Base-by-base conservation (phyloP, 176 grass and related monocot species). In the Puya raimondii region DNA sequence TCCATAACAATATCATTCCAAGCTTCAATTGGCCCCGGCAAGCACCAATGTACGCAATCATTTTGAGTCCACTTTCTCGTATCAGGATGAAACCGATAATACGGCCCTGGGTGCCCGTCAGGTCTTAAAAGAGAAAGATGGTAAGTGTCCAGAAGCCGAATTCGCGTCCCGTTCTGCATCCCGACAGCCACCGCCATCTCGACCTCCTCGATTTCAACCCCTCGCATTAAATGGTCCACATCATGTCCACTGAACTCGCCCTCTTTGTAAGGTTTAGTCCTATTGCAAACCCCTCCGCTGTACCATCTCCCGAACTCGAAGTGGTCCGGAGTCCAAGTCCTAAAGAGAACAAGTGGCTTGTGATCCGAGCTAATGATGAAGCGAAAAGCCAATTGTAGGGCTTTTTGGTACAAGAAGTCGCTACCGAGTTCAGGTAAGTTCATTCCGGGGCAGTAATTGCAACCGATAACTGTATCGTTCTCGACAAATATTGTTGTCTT, bases 41-140 rank as follows among this genome's bases (percentile, higher is more conserved):
- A 64, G 72, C 94, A 93, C 94, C 94, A 99, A 72, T 99, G 89
- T 26, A 99, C 68, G 68, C 94, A 99, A 74, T 93, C 94, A 71
- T 91, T 91, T 57, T 90, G 84, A 47, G 86, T 74, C 53, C 18
- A n/a, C 80, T 17, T 82, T 70, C 2, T 72, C 27, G 6, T 76
- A 93, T 58, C 13, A 47, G 94, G 94, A 70, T 88, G 94, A 23
- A 76, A 90, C 3, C 49, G 65, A 53, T 82, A 79, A 69, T 86
- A 99, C 48, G 86, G 89, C 7, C 94, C 94, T 0, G 94, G 10
- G 65, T 99, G 94, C 2, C 84, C 84, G 16, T 99, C 89, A 25
- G 94, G 94, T 66, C 94, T 74, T 16, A 91, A 47, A 70, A 93
- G 63, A 0, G 94, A 91, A 33, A 99, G 82, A 81, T 84, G 64